Evolutionary conservation across 768 basidiomycete species (phyloP).

Genomic region (Tylopilus cervinicoccineus): DNA sequence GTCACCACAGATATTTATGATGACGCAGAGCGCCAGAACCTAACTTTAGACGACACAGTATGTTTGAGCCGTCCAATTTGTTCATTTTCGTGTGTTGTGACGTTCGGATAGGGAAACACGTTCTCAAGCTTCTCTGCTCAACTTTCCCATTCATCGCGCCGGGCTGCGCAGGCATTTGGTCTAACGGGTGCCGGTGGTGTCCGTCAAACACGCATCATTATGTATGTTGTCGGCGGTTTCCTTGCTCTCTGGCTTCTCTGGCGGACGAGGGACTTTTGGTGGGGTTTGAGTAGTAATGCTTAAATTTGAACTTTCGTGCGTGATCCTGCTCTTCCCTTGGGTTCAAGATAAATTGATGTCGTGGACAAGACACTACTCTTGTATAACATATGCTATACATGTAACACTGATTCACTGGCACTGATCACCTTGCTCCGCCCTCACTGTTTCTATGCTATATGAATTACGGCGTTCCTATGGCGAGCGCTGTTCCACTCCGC

Average conservation of each 20-base stretch:
- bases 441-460: not conserved
- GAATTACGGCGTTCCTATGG: not conserved
- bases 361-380: not conserved
- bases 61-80: constrained; percentile 21
- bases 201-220: constrained; percentile 65
- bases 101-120: constrained; percentile 47
- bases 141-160: constrained; percentile 62
- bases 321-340: not conserved
- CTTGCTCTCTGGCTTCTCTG: constrained; percentile 54
- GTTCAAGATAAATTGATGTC: not conserved
- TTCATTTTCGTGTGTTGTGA: not conserved
- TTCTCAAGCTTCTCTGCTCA: constrained; percentile 64
- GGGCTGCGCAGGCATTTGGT: constrained; percentile 73
- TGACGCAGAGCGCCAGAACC: constrained; percentile 81
- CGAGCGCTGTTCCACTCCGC: not conserved
- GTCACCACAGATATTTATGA: constrained; percentile 86
- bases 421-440: not conserved
- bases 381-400: not conserved
- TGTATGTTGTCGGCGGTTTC: constrained; percentile 53
- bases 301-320: constrained; percentile 14
- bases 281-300: constrained; percentile 17
- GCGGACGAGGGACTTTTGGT: constrained; percentile 51
- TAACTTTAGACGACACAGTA: constrained; percentile 73
- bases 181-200: constrained; percentile 55
- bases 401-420: constrained; percentile 3